Base-by-base conservation (phyloP, 129 eudicot species). In the Ambrosia artemisiifolia region DNA sequence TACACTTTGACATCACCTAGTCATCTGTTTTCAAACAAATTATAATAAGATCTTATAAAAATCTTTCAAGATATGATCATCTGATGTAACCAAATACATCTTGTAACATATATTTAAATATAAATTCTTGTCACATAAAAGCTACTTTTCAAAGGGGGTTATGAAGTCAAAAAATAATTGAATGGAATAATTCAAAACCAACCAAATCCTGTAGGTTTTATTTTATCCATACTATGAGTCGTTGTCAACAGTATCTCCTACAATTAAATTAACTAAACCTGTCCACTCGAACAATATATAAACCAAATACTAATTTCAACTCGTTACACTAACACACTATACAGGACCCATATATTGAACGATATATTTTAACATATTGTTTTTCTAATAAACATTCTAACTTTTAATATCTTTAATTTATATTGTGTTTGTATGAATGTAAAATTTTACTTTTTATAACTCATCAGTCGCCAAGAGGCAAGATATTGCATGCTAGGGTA, bases 181-280 rank as follows among this genome's bases (percentile, higher is more conserved):
- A 77, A 77, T 35, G 46, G 70, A 77, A 69, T 48, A 61, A 60
- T 69, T 63, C 81, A 77, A 77, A 77, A 76, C 65, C 19, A 70
- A 40, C 44, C 44, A 40, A 40, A 77, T 70, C 81, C 56, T 77
- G 5, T 28, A 14, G 64, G 17, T 8, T 47, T 69, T 46, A 36
- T 62, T 55, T 28, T 75, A 62, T 77, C 76, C 71, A 20, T 48
- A 47, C 55, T 35, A 77, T 36, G 7, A 16, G 71, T 70, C 76
- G 59, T 62, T 62, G 44, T 77, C 71, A 70, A 60, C 67, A 77
- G 42, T 48, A 46, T 75, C 44, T 57, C 69, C 56, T 38, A n/a
- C 65, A 43, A 42, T 33, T 55, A 66, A 61, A 50, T 17, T 9
- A 62, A 34, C 48, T 17, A 16, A 75, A 75, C 42, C 12, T 55